Evolutionary conservation across 2,329 filamentous ascomycete genomes (phyloP).

Genomic region (Aspergillus transmontanensis): DNA sequence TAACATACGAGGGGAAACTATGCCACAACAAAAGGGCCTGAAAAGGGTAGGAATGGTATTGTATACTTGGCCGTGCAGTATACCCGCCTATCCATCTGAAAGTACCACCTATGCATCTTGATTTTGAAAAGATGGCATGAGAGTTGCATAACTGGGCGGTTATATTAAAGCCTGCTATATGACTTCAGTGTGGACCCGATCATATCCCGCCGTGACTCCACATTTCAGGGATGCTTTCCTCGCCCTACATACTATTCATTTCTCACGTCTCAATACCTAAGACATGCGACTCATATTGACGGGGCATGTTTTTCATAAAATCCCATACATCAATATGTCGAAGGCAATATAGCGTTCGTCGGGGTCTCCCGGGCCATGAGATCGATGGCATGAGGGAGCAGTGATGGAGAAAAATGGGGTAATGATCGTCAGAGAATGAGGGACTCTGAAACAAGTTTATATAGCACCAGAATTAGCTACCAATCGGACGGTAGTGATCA

Average conservation of each 20-base stretch:
- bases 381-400: neutral
- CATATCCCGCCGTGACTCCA: neutral
- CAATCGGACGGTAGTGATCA: neutral
- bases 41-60: neutral
- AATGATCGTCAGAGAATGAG: constrained; percentile 1
- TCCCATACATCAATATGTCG: neutral
- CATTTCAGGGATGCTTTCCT: neutral
- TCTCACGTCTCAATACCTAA: neutral
- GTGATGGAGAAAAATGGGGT: neutral
- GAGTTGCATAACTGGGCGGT: neutral
- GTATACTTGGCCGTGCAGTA: neutral
- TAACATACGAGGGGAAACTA: too few species aligned
- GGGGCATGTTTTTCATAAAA: neutral
- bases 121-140: neutral
- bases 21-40: neutral
- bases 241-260: too few species aligned
- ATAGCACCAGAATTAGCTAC: neutral
- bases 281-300: neutral
- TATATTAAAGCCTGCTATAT: neutral
- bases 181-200: neutral
- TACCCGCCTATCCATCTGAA: too few species aligned
- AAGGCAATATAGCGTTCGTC: neutral
- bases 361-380: neutral
- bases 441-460: constrained; percentile 6
- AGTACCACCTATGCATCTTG: neutral